Evolutionary conservation across 257 asterid species (phyloP), one percentile per base, ranked within the genome.

Genomic region (Pogostemon cablin): DNA sequence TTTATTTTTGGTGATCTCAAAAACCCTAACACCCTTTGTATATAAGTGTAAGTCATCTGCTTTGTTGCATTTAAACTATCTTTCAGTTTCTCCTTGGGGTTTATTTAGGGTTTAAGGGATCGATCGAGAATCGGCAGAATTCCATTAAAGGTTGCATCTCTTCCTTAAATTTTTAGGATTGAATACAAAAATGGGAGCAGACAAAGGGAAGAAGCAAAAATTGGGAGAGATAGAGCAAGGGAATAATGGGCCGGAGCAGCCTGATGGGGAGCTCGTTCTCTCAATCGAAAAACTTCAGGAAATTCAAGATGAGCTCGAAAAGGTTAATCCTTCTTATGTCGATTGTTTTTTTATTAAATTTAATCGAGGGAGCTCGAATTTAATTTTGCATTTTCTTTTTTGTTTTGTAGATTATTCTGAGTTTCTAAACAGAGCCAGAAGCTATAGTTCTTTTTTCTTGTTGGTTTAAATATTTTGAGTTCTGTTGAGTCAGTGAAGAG

Each of bases 301-400:
- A 77, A 80, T 92, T 80, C 95, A 92, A 76, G 98, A 89, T 53
- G 98, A 92, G 71, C 96, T 92, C 38, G 98, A 92, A 41, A 87
- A 84, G 74, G 98, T 89, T 59, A 53, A 34, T 39, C 25, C 40
- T 57, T 66, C 40, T 62, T 5, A 42, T 3, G 5, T 69, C 59
- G 38, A 40, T 71, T 55, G 41, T 34, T 40, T 67, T 60, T 2
- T 44, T 44, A 9, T 2, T 35, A 0, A 61, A 40, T 12, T 12
- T 12, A 52, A 52, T 52, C 25, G 46, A 35, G 46, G 55, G 41
- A 0, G 48, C 46, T 70, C 58, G 25, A 9, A 43, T 2, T 12
- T 47, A 47, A 15, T 7, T 25, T 1, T 42, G 38, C 11, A 2
- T 35, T 59, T 65, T 41, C 6, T 41, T n/a, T 25, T 48, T 37